Evolutionary conservation across 2,329 filamentous ascomycete genomes (phyloP), one percentile per base, ranked within the genome.

Genomic region (Onygenales sp.): DNA sequence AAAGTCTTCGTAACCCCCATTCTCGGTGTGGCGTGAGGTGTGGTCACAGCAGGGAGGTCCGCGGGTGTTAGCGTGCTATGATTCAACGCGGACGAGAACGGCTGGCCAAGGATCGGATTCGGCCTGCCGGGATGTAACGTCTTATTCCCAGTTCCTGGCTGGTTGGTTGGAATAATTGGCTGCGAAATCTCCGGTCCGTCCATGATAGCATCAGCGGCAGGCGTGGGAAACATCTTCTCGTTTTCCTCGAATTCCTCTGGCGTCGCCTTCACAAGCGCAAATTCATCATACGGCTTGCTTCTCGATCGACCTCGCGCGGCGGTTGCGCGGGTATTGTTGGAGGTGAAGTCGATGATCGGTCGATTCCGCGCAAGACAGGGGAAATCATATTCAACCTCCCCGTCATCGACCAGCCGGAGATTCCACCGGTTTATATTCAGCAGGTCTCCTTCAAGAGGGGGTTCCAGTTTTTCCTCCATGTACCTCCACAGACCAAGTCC

Each of bases 351-450:
- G 3, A 76, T 75, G 52, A 85, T 74, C 0, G 80, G 77, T 57
- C 78, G 75, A 21, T 76, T 79, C 36, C 81, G 74, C 8, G 72
- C 75, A 34, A 85, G 67, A 0, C 82, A 74, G 5, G 82, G 81
- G 57, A 85, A 85, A 61, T 85, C 82, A 60, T 80, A 82, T 55
- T 85, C 82, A 2, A 85, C 78, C 61, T 85, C 82, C 5, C 80
- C 82, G 59, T 85, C 82, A 59, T 85, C 82, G 7, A 84, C 80
- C 77, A 85, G 84, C n/a, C 82, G 75, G 51, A 85, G 67, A 31
- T 80, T 79, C 82, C 82, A 85, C 54, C 75, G 72, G 59, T 85
- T 84, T 54, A 84, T 78, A 52, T 78, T 81, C 52, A 77, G 67
- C 57, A 82, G 79, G 31, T 74, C 71, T 2, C 67, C 67, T 6